phyloP scores from a whole-genome alignment of 2,329 filamentous ascomycete genomes.

The Nemania sp. region DNA sequence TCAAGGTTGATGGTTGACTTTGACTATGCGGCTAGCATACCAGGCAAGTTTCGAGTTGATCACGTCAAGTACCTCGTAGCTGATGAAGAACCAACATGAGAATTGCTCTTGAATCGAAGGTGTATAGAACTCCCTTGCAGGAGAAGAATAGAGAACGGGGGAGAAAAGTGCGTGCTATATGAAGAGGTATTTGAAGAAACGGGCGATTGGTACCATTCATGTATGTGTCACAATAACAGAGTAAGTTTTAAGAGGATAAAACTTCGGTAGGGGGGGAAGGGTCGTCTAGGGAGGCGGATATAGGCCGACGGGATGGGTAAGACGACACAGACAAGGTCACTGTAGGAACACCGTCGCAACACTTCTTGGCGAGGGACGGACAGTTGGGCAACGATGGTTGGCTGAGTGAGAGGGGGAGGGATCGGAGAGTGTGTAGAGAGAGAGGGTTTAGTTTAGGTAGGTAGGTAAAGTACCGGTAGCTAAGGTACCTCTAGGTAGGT shows the following conservation, averaged over 20 bases:
- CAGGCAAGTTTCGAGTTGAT: slow-evolving; percentile 13
- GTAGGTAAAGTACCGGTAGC: no score
- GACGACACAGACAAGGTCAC: slow-evolving; percentile 37
- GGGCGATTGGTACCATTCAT: slow-evolving; percentile 22
- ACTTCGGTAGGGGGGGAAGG: slow-evolving; percentile 25
- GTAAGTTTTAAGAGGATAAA: slow-evolving; percentile 32
- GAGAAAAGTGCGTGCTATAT: slow-evolving; percentile 14
- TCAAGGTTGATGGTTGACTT: slow-evolving; percentile 26
- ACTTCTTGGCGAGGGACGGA: slow-evolving; percentile 33
- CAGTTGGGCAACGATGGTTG: slow-evolving; percentile 37
- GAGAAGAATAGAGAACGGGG: not conserved
- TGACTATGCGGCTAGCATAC: slow-evolving; percentile 21
- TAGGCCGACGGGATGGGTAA: slow-evolving; percentile 28
- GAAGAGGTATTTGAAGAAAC: slow-evolving; percentile 11
- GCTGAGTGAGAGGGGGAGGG: slow-evolving; percentile 24
- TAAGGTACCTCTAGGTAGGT: no score
- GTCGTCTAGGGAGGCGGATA: slow-evolving; percentile 28
- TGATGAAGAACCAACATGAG: slow-evolving; percentile 4
- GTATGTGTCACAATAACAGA: slow-evolving; percentile 22
- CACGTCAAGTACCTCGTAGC: not conserved
- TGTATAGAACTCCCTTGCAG: slow-evolving; percentile 9
- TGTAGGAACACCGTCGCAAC: slow-evolving; percentile 41
- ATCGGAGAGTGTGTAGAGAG: slow-evolving; percentile 22
- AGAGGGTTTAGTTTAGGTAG: no score
- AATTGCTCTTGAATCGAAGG: not conserved